Evolutionary conservation across 2,329 filamentous ascomycete genomes (phyloP).

Genomic region (Nemania sp.): DNA sequence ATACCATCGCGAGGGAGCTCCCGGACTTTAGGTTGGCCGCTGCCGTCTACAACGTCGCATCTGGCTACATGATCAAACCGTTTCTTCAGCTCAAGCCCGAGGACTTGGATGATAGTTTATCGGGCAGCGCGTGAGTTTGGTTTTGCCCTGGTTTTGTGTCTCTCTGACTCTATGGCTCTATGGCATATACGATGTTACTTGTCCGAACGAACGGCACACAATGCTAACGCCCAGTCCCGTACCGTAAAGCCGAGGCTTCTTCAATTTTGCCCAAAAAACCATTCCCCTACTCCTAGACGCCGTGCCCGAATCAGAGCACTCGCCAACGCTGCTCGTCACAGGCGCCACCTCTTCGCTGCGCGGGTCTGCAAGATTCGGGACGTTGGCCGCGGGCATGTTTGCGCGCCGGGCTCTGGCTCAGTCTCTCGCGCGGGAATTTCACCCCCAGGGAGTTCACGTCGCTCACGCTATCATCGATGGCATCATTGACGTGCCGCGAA

Average conservation of each 20-base stretch:
- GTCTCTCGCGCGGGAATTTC: conserved; percentile 73
- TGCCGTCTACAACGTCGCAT: conserved; percentile 32
- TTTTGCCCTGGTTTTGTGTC: background rate
- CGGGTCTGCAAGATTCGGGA: conserved; percentile 63
- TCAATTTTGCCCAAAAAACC: conserved; percentile 67
- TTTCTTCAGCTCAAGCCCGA: conserved; percentile 60
- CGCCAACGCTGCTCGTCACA: conserved; percentile 74
- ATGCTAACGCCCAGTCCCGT: background rate
- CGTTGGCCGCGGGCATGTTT: conserved; percentile 72
- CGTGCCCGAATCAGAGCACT: conserved; percentile 53
- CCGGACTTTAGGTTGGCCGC: conserved; percentile 15
- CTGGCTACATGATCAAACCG: conserved; percentile 55
- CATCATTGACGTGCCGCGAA: conserved; percentile 72
- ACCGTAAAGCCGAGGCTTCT: conserved; percentile 59
- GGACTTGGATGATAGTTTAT: conserved; percentile 54
- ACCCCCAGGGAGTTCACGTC: conserved; percentile 73
- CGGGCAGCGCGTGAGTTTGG: conserved; percentile 54
- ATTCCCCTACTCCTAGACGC: conserved; percentile 68
- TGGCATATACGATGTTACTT: no score
- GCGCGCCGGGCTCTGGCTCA: conserved; percentile 69
- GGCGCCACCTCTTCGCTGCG: conserved; percentile 74
- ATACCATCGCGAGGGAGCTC: conserved; percentile 13
- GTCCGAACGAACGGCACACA: background rate
- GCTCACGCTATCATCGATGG: conserved; percentile 75
- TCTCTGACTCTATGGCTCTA: no score